Conservation (phyloP, 2,329 filamentous ascomycete species). For the Lasiodiplodia gonubiensis region DNA sequence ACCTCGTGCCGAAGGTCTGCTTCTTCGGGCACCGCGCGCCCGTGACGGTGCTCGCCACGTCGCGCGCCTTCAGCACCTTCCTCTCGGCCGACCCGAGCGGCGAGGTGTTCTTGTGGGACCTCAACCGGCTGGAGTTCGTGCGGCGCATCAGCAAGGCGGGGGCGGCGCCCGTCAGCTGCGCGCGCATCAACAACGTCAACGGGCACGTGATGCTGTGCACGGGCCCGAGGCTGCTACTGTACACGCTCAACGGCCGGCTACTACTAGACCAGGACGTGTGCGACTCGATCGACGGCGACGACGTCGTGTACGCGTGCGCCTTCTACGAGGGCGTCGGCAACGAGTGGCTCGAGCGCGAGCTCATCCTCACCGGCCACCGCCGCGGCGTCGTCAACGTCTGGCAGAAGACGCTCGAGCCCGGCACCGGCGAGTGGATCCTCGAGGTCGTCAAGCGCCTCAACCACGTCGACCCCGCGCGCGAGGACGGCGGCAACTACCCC, state of each 20-base stretch:
- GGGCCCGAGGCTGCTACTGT: slow-evolving; percentile 75
- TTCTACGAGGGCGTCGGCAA: slow-evolving; percentile 92
- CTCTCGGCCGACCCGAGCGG: slow-evolving; percentile 84
- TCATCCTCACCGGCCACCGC: slow-evolving; percentile 88
- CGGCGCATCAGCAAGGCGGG: slow-evolving; percentile 51
- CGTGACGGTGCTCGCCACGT: slow-evolving; percentile 81
- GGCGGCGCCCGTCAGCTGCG: slow-evolving; percentile 63
- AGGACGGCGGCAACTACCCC: slow-evolving; percentile 59
- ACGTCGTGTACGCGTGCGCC: slow-evolving; percentile 79
- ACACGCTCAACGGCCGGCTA: slow-evolving; percentile 84
- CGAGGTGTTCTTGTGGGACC: slow-evolving; percentile 87
- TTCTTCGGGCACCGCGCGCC: slow-evolving; percentile 90
- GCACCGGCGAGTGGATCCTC: slow-evolving; percentile 71
- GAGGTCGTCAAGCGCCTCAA: slow-evolving; percentile 82
- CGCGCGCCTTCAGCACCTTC: slow-evolving; percentile 85
- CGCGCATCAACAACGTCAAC: slow-evolving; percentile 85
- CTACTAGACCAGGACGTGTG: slow-evolving; percentile 84
- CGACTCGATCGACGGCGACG: slow-evolving; percentile 63
- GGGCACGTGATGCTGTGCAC: slow-evolving; percentile 88
- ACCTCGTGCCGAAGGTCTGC: slow-evolving; percentile 77
- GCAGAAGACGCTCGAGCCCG: slow-evolving; percentile 60
- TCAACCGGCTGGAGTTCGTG: slow-evolving; percentile 88
- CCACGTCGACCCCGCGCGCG: slow-evolving; percentile 73
- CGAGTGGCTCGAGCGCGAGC: slow-evolving; percentile 86
- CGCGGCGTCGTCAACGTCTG: slow-evolving; percentile 81